Percentiles rank a stretch among this genome's conserved stretches.
Evolutionary conservation across 169 alveolate genomes (phyloP).

Genomic region (Plasmodium inui): DNA sequence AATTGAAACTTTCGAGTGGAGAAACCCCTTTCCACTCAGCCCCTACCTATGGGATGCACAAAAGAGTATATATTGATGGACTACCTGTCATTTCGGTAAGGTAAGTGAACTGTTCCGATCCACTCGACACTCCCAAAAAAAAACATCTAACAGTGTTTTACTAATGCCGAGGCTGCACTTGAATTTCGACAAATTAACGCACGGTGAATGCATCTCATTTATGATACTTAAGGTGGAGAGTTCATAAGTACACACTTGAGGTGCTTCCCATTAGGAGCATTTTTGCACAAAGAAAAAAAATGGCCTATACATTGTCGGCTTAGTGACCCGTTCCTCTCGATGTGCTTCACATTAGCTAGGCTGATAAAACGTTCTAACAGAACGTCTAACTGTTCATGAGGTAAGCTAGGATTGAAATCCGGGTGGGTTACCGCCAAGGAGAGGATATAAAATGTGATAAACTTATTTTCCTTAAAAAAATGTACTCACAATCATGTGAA

Average conservation of each 20-base stretch:
- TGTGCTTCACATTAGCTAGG: not conserved
- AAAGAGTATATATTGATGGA: not conserved
- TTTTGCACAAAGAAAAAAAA: not conserved
- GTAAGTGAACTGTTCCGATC: not conserved
- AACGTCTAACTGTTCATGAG: not conserved
- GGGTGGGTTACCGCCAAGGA: not conserved
- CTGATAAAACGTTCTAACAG: not conserved
- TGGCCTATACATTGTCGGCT: not conserved
- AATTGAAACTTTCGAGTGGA: not conserved
- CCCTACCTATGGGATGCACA: not conserved
- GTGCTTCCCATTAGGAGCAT: not conserved
- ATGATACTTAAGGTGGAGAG: not conserved
- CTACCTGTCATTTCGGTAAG: not conserved
- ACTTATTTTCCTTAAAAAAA: not conserved
- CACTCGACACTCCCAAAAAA: not conserved
- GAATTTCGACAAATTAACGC: not conserved
- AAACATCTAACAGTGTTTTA: not conserved
- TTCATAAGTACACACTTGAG: not conserved
- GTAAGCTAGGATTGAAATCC: not conserved
- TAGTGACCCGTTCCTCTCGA: not conserved
- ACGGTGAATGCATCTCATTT: not conserved
- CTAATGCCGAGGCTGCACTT: not conserved
- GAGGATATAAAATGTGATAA: not conserved
- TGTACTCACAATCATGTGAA: not conserved
- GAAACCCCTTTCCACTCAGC: not conserved